Percentiles rank a stretch among this genome's conserved stretches.
Conservation (phyloP, 805 yeast genomes). For the Kazachstania africana region DNA sequence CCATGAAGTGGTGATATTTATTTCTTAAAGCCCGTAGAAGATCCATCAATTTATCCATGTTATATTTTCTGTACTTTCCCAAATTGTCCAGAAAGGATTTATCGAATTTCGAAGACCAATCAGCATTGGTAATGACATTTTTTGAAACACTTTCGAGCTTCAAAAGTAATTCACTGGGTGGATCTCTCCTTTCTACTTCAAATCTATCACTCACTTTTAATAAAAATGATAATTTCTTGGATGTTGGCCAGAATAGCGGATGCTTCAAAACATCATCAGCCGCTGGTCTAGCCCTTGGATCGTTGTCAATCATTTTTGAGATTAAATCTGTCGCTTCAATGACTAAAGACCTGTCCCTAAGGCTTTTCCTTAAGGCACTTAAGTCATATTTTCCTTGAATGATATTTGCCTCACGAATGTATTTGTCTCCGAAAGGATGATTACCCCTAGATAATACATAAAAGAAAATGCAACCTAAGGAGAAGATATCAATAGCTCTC, state of each 20-base stretch:
- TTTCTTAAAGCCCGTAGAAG: constrained; percentile 80
- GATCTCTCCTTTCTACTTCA: constrained; percentile 74
- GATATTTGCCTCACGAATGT: constrained; percentile 79
- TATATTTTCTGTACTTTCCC: constrained; percentile 85
- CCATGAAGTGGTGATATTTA: constrained; percentile 90
- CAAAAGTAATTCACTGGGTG: constrained; percentile 50
- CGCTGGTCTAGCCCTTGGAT: constrained; percentile 63
- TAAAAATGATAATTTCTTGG: constrained; percentile 70
- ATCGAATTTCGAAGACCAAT: constrained; percentile 75
- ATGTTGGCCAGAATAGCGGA: constrained; percentile 77
- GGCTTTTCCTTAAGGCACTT: constrained; percentile 26
- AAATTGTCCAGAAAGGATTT: constrained; percentile 64
- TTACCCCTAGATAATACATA: constrained; percentile 71
- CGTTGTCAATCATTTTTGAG: constrained; percentile 51
- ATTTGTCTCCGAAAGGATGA: constrained; percentile 94
- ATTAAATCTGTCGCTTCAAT: constrained; percentile 68
- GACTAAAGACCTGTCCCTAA: constrained; percentile 18
- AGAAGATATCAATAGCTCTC: constrained; percentile 84
- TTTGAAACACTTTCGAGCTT: constrained; percentile 42
- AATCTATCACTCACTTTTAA: constrained; percentile 83
- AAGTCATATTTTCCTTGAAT: constrained; percentile 52
- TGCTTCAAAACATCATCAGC: constrained; percentile 60
- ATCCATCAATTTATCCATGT: constrained; percentile 69
- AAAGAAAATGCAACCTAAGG: constrained; percentile 88
- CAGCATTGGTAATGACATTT: constrained; percentile 42